phyloP scores from a whole-genome alignment of 2,329 filamentous ascomycete genomes.

The Colletotrichum cordylinicola region DNA sequence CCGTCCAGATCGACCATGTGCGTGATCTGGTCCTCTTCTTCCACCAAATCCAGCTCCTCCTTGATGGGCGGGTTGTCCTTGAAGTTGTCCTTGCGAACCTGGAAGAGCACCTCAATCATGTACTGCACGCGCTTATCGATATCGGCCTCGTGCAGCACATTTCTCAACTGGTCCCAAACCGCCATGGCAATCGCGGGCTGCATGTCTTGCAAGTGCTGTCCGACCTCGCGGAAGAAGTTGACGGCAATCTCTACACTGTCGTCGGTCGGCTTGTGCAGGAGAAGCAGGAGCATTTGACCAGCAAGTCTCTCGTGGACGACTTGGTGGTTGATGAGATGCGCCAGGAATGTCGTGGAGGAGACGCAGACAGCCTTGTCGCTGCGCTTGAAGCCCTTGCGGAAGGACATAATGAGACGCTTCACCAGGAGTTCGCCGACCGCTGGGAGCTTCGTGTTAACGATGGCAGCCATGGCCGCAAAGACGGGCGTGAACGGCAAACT shows the following conservation, averaged over 20 bases:
- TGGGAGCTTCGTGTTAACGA: constrained; percentile 96
- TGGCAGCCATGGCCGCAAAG: constrained; percentile 93
- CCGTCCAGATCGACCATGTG: constrained; percentile 85
- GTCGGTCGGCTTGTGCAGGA: constrained; percentile 94
- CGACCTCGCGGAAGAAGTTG: constrained; percentile 89
- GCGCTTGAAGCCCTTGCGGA: constrained; percentile 92
- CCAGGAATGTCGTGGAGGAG: constrained; percentile 91
- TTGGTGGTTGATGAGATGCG: constrained; percentile 94
- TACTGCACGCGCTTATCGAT: constrained; percentile 99
- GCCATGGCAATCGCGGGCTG: constrained; percentile 84
- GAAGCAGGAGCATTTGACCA: constrained; percentile 88
- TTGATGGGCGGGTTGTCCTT: constrained; percentile 91
- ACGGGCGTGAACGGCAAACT: constrained; percentile 96
- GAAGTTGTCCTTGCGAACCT: constrained; percentile 94
- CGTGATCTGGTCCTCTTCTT: constrained; percentile 98
- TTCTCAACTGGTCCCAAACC: constrained; percentile 95
- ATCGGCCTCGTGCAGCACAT: constrained; percentile 93
- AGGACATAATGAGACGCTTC: constrained; percentile 85
- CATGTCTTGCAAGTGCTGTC: constrained; percentile 95
- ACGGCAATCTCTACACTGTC: constrained; percentile 98
- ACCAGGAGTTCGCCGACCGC: constrained; percentile 92
- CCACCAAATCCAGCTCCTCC: constrained; percentile 92
- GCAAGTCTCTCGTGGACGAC: constrained; percentile 93
- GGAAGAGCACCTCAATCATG: constrained; percentile 97
- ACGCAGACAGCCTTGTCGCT: constrained; percentile 98